Percentiles rank a stretch among this genome's conserved stretches.
phyloP scores from a whole-genome alignment of 2,329 filamentous ascomycete genomes.

The Periconia sp. region DNA sequence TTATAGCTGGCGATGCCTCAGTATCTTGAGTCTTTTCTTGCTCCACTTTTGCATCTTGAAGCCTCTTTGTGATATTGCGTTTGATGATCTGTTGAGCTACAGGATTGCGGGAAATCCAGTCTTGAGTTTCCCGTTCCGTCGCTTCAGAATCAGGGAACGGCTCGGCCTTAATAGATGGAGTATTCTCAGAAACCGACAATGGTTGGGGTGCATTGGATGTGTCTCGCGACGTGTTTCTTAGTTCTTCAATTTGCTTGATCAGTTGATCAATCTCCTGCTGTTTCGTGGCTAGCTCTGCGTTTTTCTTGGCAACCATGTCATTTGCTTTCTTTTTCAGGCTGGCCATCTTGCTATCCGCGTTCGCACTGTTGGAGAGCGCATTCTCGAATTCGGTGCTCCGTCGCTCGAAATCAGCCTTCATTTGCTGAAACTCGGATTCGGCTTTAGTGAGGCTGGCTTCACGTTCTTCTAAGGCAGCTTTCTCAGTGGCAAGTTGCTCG shows the following conservation, averaged over 20 bases:
- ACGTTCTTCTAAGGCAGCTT: conserved; percentile 38
- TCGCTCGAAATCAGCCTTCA: conserved; percentile 56
- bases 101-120: conserved; percentile 6
- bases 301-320: conserved; percentile 64
- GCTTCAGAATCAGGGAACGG: conserved; percentile 3
- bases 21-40: conserved; percentile 14
- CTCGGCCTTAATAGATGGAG: not conserved
- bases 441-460: conserved; percentile 14
- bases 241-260: conserved; percentile 14
- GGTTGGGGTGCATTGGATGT: too few species aligned
- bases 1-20: conserved; percentile 14
- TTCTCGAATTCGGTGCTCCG: not conserved
- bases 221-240: too few species aligned
- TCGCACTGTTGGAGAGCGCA: conserved; percentile 5
- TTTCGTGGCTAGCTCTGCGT: conserved; percentile 16
- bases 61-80: conserved; percentile 48
- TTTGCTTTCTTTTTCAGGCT: conserved; percentile 63
- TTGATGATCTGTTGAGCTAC: conserved; percentile 9
- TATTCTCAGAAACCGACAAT: too few species aligned
- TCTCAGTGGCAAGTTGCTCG: conserved; percentile 49
- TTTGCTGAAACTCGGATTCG: conserved; percentile 23
- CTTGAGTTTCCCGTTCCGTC: conserved; percentile 10
- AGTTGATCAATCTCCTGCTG: conserved; percentile 2
- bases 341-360: conserved; percentile 30
- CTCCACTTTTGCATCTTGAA: conserved; percentile 3